These are phyloP conservation scores for Eucalyptus sp. DNA, from an alignment of 345 rosid species.

Conservation along the genomic window DNA sequence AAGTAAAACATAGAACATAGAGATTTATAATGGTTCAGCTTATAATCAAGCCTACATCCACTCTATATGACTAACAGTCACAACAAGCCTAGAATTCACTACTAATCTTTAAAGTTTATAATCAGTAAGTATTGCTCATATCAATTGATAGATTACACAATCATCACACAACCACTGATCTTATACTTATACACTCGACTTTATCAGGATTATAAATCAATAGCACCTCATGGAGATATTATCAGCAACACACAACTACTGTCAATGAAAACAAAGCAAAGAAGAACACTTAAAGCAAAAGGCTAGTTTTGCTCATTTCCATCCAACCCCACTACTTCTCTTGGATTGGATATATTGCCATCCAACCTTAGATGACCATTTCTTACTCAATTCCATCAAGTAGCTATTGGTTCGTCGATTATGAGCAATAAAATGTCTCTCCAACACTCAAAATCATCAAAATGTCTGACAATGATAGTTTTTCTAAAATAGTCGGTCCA, in stretches of 20 bases:
- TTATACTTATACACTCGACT: too few relatives aligned
- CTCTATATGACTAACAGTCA: not conserved
- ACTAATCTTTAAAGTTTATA: not conserved
- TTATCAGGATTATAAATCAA: not conserved
- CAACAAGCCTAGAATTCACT: not conserved
- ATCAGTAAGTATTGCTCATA: not conserved
- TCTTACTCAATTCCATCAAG: not conserved
- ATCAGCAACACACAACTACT: not conserved
- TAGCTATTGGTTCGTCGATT: too few relatives aligned
- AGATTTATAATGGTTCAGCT: not conserved
- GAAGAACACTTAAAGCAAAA: not conserved
- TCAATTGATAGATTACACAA: too few relatives aligned
- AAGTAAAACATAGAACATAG: not conserved
- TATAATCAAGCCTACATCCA: too few relatives aligned
- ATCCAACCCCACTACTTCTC: not conserved
- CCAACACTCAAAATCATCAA: too few relatives aligned
- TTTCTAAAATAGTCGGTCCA: too few relatives aligned
- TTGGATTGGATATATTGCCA: not conserved
- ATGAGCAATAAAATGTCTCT: not conserved
- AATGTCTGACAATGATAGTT: accelerated
- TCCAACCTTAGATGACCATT: not conserved
- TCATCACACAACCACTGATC: too few relatives aligned
- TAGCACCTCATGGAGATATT: not conserved
- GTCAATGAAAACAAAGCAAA: not conserved
- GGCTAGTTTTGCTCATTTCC: not conserved